Percentiles rank a stretch among this genome's conserved stretches.
Conservation (phyloP, 2,329 filamentous ascomycete species). For the Alternaria viburni region DNA sequence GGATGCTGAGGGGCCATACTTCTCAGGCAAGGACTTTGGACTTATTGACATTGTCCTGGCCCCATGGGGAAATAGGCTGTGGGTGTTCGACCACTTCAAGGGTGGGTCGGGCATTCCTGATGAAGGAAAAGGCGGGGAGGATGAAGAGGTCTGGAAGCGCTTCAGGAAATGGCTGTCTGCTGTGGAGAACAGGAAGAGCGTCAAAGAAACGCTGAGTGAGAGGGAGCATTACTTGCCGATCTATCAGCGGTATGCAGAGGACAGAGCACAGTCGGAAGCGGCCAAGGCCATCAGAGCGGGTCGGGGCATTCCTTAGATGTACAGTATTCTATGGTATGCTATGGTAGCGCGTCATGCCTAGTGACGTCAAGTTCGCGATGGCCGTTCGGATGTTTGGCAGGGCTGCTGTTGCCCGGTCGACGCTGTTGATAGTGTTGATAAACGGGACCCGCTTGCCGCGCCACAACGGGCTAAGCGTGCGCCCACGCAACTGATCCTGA, state of each 20-base stretch:
- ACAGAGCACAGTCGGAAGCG: constrained; percentile 55
- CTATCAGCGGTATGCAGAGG: constrained; percentile 62
- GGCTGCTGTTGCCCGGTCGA: constrained; percentile 15
- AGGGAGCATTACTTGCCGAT: constrained; percentile 70
- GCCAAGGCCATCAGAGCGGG: constrained; percentile 63
- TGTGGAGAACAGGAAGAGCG: constrained; percentile 65
- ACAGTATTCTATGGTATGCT: not conserved
- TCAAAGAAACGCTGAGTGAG: constrained; percentile 72
- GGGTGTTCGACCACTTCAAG: constrained; percentile 79
- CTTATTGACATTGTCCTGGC: constrained; percentile 74
- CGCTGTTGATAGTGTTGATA: constrained; percentile 14
- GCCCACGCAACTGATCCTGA: constrained; percentile 10
- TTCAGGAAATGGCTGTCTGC: constrained; percentile 71
- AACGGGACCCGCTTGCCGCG: constrained; percentile 10
- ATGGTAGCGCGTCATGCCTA: not conserved
- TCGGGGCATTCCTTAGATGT: constrained; percentile 62
- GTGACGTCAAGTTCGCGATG: constrained; percentile 8
- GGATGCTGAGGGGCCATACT: constrained; percentile 68
- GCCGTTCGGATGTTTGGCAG: constrained; percentile 2
- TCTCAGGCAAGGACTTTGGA: constrained; percentile 67
- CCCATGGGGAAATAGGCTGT: constrained; percentile 75
- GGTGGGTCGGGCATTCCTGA: constrained; percentile 59
- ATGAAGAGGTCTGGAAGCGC: constrained; percentile 66
- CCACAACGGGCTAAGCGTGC: constrained; percentile 20
- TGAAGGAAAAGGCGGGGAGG: constrained; percentile 56